These are phyloP conservation scores for Boletus reticulatus DNA, from an alignment of 768 basidiomycete species.

Conservation along the genomic window DNA sequence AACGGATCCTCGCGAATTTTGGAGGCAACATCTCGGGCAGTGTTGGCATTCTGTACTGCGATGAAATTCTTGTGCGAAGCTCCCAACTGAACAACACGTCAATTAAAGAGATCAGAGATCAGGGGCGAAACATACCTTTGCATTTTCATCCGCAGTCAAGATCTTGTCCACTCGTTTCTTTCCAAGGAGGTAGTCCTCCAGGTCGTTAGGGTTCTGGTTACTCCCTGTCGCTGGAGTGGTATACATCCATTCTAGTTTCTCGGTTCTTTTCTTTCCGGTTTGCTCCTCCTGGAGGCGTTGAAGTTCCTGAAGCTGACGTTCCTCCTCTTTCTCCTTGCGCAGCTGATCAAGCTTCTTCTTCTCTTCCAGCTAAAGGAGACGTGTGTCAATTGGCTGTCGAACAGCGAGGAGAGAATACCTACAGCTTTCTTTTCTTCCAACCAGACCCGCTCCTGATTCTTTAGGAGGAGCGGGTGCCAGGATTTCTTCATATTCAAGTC, in stretches of 20 bases:
- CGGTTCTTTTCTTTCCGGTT: constrained; percentile 90
- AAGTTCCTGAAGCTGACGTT: constrained; percentile 93
- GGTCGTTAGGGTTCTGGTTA: constrained; percentile 80
- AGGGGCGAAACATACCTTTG: constrained; percentile 53
- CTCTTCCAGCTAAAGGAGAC: constrained; percentile 77
- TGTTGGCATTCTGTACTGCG: constrained; percentile 93
- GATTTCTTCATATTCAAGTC: constrained; percentile 99
- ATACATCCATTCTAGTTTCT: constrained; percentile 99
- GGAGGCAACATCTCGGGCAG: constrained; percentile 77
- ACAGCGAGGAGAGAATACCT: constrained; percentile 30
- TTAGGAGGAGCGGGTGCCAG: constrained; percentile 97
- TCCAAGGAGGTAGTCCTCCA: constrained; percentile 95
- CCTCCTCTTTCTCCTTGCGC: constrained; percentile 96
- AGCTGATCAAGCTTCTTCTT: constrained; percentile 98
- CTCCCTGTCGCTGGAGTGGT: constrained; percentile 94
- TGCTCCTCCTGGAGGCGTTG: constrained; percentile 94
- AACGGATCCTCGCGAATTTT: constrained; percentile 97
- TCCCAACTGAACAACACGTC: constrained; percentile 53
- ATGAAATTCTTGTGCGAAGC: constrained; percentile 92
- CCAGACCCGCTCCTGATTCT: constrained; percentile 99
- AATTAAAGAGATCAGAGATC: neutral
- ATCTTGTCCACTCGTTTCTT: constrained; percentile 99
- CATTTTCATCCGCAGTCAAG: constrained; percentile 87
- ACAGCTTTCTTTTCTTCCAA: constrained; percentile 96
- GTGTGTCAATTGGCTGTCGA: constrained; percentile 9